phyloP scores from a whole-genome alignment of 495 filamentous ascomycete genomes.

The Schizothecium vesticola region DNA sequence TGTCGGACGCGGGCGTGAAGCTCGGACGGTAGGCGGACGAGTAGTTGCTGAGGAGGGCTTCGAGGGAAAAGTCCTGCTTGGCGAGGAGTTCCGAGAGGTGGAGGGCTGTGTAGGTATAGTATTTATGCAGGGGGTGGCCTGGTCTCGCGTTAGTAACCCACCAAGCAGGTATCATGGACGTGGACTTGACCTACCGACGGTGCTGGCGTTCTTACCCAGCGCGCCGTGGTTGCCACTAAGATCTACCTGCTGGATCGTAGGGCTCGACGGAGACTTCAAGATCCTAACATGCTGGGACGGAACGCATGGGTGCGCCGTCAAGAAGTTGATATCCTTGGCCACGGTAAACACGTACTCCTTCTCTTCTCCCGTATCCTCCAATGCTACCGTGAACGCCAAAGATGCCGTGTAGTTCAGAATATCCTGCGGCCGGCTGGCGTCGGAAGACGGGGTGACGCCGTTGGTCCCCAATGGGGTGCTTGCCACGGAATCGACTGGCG shows the following conservation, averaged over 20 bases:
- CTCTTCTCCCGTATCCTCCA: slow-evolving; percentile 30
- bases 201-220: slow-evolving; percentile 34
- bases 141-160: slow-evolving; percentile 16
- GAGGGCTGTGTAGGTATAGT: slow-evolving; percentile 52
- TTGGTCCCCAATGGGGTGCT: slow-evolving; percentile 32
- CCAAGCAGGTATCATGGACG: background rate
- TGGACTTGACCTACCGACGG: slow-evolving; percentile 31
- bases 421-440: slow-evolving; percentile 29
- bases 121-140: slow-evolving; percentile 63
- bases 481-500: slow-evolving; percentile 30
- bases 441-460: slow-evolving; percentile 28
- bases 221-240: slow-evolving; percentile 36
- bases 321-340: slow-evolving; percentile 59
- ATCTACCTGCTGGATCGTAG: slow-evolving; percentile 48
- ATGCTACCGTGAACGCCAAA: slow-evolving; percentile 46
- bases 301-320: slow-evolving; percentile 60
- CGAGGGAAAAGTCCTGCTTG: slow-evolving; percentile 35
- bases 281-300: slow-evolving; percentile 49
- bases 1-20: slow-evolving; percentile 20
- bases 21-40: slow-evolving; percentile 28
- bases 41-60: slow-evolving; percentile 36
- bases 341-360: slow-evolving; percentile 44
- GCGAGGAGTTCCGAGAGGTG: slow-evolving; percentile 48
- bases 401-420: slow-evolving; percentile 47
- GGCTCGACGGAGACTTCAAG: slow-evolving; percentile 43